These are phyloP conservation scores for Zancudomyces culisetae DNA, from an alignment of 371 early-diverging fungal species.

Conservation along the genomic window DNA sequence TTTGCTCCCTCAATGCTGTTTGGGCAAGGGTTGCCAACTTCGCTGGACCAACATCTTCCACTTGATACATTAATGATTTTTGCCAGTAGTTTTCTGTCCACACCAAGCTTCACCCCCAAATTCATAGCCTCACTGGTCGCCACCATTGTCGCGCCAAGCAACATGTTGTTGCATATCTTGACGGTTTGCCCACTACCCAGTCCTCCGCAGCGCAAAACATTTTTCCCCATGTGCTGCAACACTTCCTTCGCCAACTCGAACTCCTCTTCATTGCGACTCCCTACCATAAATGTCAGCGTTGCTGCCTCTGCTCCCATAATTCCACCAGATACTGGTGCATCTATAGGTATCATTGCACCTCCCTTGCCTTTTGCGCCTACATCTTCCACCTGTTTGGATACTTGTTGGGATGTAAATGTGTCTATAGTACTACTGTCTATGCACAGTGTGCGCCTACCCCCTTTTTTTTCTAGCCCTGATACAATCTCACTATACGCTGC, in stretches of 20 bases:
- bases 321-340: conserved; percentile 94
- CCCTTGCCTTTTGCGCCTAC: no score
- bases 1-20: conserved; percentile 40
- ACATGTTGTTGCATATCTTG: conserved; percentile 94
- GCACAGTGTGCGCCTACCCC: conserved; percentile 37
- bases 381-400: conserved; percentile 33
- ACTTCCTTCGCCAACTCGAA: conserved; percentile 47
- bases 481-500: conserved; percentile 48
- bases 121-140: conserved; percentile 84
- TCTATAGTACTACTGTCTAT: conserved; percentile 90
- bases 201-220: conserved; percentile 77
- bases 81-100: conserved; percentile 73
- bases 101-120: conserved; percentile 67
- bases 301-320: conserved; percentile 75
- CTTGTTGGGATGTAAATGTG: conserved; percentile 41
- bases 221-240: conserved; percentile 74
- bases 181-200: conserved; percentile 83
- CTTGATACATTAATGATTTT: conserved; percentile 71
- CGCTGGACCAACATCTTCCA: conserved; percentile 84
- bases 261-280: conserved; percentile 33
- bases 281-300: conserved; percentile 94
- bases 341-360: no score
- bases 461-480: conserved; percentile 31
- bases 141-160: conserved; percentile 84
- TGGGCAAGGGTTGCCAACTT: conserved; percentile 82